phyloP scores from a whole-genome alignment of 228 moss, liverwort and hornwort species.

The Sphagnum fallax region DNA sequence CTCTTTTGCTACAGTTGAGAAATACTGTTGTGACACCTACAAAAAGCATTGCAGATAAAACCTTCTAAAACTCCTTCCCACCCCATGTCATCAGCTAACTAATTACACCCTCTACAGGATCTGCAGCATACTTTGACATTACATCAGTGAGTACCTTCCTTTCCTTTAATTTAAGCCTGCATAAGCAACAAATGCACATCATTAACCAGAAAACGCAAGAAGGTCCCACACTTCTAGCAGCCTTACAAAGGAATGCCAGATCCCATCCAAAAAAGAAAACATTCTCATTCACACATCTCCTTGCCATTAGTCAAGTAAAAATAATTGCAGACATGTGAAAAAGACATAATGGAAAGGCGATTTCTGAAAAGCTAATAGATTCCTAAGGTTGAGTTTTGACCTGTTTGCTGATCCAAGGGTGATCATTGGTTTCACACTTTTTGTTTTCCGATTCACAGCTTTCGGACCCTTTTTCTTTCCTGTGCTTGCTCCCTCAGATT shows the following conservation, averaged over 20 bases:
- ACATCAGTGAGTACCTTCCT: conserved; percentile 43
- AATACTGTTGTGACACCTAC: background rate
- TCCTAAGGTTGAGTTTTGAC: conserved; percentile 9
- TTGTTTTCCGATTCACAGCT: conserved; percentile 15
- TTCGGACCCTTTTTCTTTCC: conserved; percentile 12
- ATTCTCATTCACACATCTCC: background rate
- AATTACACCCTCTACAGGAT: conserved; percentile 2
- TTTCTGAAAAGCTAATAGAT: no score
- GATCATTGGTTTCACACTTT: conserved; percentile 18
- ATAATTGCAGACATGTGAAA: no score
- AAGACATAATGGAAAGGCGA: no score
- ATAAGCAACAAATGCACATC: conserved; percentile 5
- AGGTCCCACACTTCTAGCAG: background rate
- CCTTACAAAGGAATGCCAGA: background rate
- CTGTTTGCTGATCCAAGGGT: conserved; percentile 66
- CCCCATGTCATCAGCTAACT: no score
- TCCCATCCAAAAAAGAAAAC: background rate
- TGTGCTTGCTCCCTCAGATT: conserved; percentile 11
- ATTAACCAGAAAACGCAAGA: background rate
- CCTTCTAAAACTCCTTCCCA: no score
- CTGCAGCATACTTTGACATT: conserved; percentile 39
- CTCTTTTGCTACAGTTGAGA: background rate
- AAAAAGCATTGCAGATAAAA: background rate
- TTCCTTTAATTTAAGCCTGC: conserved; percentile 54
- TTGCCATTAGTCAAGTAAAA: background rate